Evolutionary conservation across 768 basidiomycete species (phyloP), one percentile per base, ranked within the genome.

Genomic region (Mrakia hoshinonis): DNA sequence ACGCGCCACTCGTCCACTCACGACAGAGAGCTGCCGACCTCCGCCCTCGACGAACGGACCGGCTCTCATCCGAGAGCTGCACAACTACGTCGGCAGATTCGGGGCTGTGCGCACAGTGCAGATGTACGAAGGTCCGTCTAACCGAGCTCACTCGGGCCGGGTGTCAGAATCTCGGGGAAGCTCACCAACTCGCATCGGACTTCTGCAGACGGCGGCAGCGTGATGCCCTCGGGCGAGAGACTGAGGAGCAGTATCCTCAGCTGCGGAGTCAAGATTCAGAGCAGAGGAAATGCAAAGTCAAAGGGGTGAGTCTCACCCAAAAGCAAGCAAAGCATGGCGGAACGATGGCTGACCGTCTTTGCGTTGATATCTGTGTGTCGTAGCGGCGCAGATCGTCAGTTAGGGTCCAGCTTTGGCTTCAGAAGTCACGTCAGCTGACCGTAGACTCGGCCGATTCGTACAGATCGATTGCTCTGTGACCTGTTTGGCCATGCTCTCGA

Each of bases 1-100:
- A n/a, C n/a, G n/a, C n/a, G n/a, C n/a, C n/a, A n/a, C n/a, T n/a
- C n/a, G n/a, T n/a, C n/a, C n/a, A n/a, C n/a, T n/a, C n/a, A n/a
- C n/a, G n/a, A n/a, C 51, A 52, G 51, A 52, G 51, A 52, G 51
- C 51, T 52, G 51, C 51, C 51, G 51, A 52, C 51, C 51, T 24
- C 51, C 51, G 9, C 51, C 51, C 13, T 7, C 6, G 2, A 52
- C 51, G 51, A 52, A 52, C 51, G 51, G 51, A 26, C 51, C 51
- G 1, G 51, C 51, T 24, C n/a, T 52, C n/a, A 29, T 52, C 9
- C n/a, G 29, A 29, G 51, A 52, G 15, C 51, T 52, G n/a, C n/a
- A n/a, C 51, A 52, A 29, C n/a, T 29, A 29, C 7, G n/a, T 52
- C n/a, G 51, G 29, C 10, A 24, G 51, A 52, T 52, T 52, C n/a